phyloP scores from a whole-genome alignment of 2,329 filamentous ascomycete species.

The Teratosphaeria zuluensis region DNA sequence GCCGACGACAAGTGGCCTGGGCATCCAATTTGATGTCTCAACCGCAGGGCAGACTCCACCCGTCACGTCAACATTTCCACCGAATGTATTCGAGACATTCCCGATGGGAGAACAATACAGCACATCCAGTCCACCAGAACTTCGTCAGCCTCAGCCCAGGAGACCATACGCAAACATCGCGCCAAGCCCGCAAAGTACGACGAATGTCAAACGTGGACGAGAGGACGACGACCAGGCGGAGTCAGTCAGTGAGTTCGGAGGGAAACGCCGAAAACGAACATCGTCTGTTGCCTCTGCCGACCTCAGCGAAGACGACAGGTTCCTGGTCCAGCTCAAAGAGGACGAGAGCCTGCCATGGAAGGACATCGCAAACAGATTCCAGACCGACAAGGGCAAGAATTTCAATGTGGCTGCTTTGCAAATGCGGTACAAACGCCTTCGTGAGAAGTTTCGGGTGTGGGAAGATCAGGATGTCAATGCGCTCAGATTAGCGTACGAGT shows the following conservation, averaged over 20 bases:
- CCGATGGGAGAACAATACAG: constrained; percentile 16
- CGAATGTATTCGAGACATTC: constrained; percentile 21
- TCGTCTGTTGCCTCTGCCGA: constrained; percentile 28
- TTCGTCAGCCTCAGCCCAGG: constrained; percentile 29
- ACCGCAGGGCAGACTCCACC: constrained; percentile 20
- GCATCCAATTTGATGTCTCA: constrained; percentile 28
- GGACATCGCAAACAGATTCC: constrained; percentile 43
- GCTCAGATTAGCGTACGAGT: constrained; percentile 41
- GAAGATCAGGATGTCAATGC: constrained; percentile 42
- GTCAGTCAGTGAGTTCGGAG: constrained; percentile 8
- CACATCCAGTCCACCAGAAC: constrained; percentile 20
- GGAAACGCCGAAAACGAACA: constrained; percentile 35
- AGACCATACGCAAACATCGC: constrained; percentile 35
- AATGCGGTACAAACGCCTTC: constrained; percentile 45
- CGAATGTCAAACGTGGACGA: constrained; percentile 27
- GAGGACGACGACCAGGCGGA: constrained; percentile 30
- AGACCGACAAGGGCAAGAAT: constrained; percentile 38
- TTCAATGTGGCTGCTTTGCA: constrained; percentile 45
- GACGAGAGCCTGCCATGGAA: constrained; percentile 46
- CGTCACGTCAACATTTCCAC: constrained; percentile 26
- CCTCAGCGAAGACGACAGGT: constrained; percentile 41
- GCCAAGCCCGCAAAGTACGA: constrained; percentile 30
- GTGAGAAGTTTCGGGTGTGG: constrained; percentile 43
- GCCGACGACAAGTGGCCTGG: constrained; percentile 30
- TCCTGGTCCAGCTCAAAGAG: constrained; percentile 43